Conservation (phyloP, 768 basidiomycete genomes). For the Gloeostereum incarnatum region DNA sequence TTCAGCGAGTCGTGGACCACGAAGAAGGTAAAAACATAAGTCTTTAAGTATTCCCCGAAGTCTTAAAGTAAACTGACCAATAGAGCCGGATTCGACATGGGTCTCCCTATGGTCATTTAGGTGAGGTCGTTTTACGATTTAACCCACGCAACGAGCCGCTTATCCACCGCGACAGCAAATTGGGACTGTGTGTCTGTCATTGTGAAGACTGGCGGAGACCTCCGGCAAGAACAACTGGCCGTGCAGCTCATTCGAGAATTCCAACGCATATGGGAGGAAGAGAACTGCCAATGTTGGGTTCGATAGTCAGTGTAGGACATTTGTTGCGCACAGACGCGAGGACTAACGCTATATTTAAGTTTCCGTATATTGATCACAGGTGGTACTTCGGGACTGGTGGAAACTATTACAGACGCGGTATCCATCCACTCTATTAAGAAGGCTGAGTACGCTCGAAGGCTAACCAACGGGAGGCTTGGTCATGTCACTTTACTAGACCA, state of each 20-base stretch:
- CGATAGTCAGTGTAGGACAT: conserved; percentile 55
- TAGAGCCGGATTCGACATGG: conserved; percentile 84
- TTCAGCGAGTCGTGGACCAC: conserved; percentile 93
- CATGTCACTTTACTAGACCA: conserved; percentile 90
- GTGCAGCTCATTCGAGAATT: conserved; percentile 93
- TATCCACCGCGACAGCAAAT: conserved; percentile 32
- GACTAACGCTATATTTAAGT: conserved; percentile 27
- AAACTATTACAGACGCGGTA: conserved; percentile 97
- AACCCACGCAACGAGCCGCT: neutral
- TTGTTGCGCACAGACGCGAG: too few species aligned
- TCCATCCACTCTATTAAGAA: conserved; percentile 99
- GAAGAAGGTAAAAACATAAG: conserved; percentile 60
- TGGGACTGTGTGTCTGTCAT: conserved; percentile 96
- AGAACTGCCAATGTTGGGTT: conserved; percentile 88
- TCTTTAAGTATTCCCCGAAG: neutral
- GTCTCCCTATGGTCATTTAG: conserved; percentile 95
- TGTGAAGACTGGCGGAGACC: conserved; percentile 94
- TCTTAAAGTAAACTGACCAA: neutral
- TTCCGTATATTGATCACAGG: conserved; percentile 96
- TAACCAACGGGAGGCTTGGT: conserved; percentile 72
- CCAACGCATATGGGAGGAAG: conserved; percentile 90
- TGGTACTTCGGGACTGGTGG: conserved; percentile 86
- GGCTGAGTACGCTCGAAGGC: conserved; percentile 86
- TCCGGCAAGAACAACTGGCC: conserved; percentile 96
- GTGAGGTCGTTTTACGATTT: conserved; percentile 26